Conservation (phyloP, 169 alveolate genomes). For the Eimeria maxima region DNA sequence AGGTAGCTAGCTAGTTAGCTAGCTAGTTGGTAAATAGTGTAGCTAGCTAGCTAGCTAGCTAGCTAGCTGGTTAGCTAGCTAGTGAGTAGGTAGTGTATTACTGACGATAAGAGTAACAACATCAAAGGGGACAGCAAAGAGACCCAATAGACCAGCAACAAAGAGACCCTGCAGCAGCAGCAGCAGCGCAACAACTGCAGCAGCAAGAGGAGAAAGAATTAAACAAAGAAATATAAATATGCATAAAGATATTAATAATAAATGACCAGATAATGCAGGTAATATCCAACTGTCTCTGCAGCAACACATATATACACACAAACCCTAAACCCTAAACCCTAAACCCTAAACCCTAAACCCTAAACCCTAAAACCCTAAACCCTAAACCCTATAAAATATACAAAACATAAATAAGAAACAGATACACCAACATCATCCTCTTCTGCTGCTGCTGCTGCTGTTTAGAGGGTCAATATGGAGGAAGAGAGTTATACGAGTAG, state of each 20-base stretch:
- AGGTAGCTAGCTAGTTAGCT: background rate
- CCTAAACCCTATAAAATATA: too few species aligned
- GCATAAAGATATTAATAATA: background rate
- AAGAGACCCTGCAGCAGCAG: conserved; percentile 24
- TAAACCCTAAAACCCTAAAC: too few species aligned
- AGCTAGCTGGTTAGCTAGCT: too few species aligned
- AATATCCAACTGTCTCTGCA: conserved; percentile 55
- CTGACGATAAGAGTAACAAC: conserved; percentile 51
- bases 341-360: too few species aligned
- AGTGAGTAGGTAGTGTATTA: background rate
- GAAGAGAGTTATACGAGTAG: conserved; percentile 23
- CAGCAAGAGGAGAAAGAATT: conserved; percentile 6
- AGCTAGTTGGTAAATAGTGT: conserved; percentile 33
- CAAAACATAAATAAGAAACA: too few species aligned
- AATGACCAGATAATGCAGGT: background rate
- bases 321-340: too few species aligned
- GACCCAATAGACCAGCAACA: background rate
- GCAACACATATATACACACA: background rate
- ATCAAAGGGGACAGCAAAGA: conserved; percentile 13
- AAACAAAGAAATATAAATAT: background rate
- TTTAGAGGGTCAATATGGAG: conserved; percentile 20
- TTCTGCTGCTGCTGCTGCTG: conserved; percentile 48
- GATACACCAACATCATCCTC: too few species aligned
- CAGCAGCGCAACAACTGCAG: background rate
- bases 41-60: too few species aligned